These are phyloP conservation scores for Gomphus bonarii DNA, from an alignment of 1,284 basidiomycete species.

Conservation along the genomic window DNA sequence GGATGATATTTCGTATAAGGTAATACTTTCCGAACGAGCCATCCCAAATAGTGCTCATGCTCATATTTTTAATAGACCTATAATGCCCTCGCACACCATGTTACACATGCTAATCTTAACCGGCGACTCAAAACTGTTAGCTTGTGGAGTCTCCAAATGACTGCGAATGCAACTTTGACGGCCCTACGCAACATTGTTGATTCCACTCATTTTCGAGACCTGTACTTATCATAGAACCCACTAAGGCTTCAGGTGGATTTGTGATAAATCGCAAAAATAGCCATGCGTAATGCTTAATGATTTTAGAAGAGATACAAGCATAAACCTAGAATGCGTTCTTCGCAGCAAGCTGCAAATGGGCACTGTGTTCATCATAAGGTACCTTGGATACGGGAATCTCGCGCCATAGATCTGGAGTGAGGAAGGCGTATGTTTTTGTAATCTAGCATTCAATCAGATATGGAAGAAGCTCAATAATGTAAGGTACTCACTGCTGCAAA, in stretches of 20 bases:
- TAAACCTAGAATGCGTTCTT: constrained; percentile 50
- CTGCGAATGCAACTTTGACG: constrained; percentile 52
- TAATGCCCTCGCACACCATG: constrained; percentile 87
- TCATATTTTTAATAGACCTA: constrained; percentile 45
- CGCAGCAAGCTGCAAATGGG: constrained; percentile 75
- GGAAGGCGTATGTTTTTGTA: constrained; percentile 95
- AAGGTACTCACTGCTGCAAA: constrained; percentile 73
- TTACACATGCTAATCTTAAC: constrained; percentile 79
- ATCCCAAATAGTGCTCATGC: background rate
- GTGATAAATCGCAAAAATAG: background rate
- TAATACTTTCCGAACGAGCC: constrained; percentile 18
- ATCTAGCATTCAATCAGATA: constrained; percentile 42
- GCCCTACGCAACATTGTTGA: constrained; percentile 49
- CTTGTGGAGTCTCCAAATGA: constrained; percentile 72
- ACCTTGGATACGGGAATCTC: constrained; percentile 85
- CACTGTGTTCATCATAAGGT: constrained; percentile 92
- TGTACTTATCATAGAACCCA: constrained; percentile 20
- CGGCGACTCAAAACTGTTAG: constrained; percentile 80
- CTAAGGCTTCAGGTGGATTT: background rate
- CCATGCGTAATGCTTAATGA: background rate
- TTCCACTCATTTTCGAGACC: constrained; percentile 36
- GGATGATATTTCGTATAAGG: constrained; percentile 73
- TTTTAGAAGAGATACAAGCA: constrained; percentile 1
- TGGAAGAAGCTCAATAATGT: background rate
- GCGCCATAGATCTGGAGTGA: constrained; percentile 96